Evolutionary conservation across 179 eudicot species (phyloP).

Genomic region (Sideroxylon spinosum): DNA sequence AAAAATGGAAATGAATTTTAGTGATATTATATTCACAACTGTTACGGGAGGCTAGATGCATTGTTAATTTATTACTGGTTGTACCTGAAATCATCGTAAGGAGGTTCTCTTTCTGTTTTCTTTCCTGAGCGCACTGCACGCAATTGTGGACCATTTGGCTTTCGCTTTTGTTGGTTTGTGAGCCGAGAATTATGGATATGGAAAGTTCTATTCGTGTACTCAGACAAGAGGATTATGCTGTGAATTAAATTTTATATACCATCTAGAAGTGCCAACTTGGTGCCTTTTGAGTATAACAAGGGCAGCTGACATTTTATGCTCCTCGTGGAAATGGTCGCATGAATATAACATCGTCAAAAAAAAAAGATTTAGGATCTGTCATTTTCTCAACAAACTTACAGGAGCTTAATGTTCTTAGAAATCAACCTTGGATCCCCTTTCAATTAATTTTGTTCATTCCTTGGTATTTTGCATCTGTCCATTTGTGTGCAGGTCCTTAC

Average conservation of each 20-base stretch:
- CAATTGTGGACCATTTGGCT: background rate
- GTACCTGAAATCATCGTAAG: too few relatives aligned
- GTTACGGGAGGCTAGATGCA: too few relatives aligned
- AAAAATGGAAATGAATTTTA: too few relatives aligned
- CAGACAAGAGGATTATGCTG: background rate
- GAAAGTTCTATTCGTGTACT: background rate
- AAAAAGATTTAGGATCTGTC: background rate
- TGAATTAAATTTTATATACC: background rate
- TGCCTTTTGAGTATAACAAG: background rate
- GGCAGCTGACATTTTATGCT: background rate
- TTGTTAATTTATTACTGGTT: too few relatives aligned
- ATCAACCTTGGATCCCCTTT: background rate
- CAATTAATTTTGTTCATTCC: background rate
- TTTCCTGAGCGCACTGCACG: background rate
- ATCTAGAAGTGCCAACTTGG: background rate
- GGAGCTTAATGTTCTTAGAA: background rate
- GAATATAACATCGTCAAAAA: background rate
- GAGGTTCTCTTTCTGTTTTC: too few relatives aligned
- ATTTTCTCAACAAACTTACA: background rate
- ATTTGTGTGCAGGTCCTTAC: constrained; percentile 63
- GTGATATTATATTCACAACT: too few relatives aligned
- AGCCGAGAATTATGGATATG: background rate
- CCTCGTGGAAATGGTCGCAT: background rate
- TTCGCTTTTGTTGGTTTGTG: background rate
- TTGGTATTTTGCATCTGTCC: background rate